Base-by-base conservation (phyloP, 108 stramenopile species). In the Epipyxis sp. region DNA sequence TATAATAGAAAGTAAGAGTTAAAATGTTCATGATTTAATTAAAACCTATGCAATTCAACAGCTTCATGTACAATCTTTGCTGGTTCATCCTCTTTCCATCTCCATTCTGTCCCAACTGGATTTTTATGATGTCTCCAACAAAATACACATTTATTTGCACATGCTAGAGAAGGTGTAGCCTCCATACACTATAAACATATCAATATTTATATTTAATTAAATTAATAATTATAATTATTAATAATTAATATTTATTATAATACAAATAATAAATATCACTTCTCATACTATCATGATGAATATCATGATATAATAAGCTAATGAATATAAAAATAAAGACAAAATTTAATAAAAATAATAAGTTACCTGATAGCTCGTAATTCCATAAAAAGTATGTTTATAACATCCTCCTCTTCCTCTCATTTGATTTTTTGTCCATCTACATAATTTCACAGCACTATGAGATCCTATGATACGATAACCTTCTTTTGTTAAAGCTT, bases 41-140 rank as follows among this genome's bases (percentile, higher is more conserved):
- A n/a, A n/a, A n/a, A n/a, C n/a, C n/a, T n/a, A n/a, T n/a, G n/a
- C 45, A 79, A 79, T 27, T 88, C 84, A 37, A 98, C 88, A 30
- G 94, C 94, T 79, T 92, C 81, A 59, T 91, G 90, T 1, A 98
- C 95, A 69, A 98, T 96, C 59, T 80, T 85, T 34, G 87, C 77
- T 0, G 96, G 96, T 79, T 91, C 92, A 79, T 95, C 94, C 41
- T 50, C 45, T 88, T 97, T 95, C 96, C 97, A 98, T 41, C 91
- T 83, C 97, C 97, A 98, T 78, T 94, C 93, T 76, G 90, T 92
- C 2, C 94, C 97, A 45, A 96, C 95, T 1, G 97, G 97, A 78
- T 98, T 98, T 81, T 98, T 98, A 87, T 94, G 93, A 82, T 98
- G 97, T 59, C 97, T 77, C 97, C 97, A 98, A 86, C 97, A 98